phyloP scores from a whole-genome alignment of 1,139 yeast genomes.

The Candida sp. region DNA sequence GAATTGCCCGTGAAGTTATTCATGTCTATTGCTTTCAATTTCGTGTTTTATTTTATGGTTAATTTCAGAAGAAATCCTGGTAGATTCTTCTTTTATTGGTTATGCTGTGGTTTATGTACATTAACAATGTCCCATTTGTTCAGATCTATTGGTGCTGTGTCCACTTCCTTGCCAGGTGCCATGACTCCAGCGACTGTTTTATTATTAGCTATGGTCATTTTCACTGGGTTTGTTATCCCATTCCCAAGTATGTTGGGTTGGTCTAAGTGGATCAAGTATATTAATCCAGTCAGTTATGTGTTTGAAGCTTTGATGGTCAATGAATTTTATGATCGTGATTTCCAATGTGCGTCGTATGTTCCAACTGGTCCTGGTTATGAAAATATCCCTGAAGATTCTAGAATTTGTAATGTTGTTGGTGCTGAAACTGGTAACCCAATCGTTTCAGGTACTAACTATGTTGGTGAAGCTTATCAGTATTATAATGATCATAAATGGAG shows the following conservation, averaged over 20 bases:
- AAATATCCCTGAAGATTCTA: conserved; percentile 21
- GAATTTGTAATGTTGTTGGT: conserved; percentile 65
- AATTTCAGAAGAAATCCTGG: conserved; percentile 57
- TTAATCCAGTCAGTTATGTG: conserved; percentile 56
- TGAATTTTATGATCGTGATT: conserved; percentile 48
- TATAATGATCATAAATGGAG: conserved; percentile 71
- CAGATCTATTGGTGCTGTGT: conserved; percentile 56
- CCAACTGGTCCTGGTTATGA: conserved; percentile 52
- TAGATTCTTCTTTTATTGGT: conserved; percentile 53
- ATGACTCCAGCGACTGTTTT: conserved; percentile 59
- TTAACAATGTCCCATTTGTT: conserved; percentile 57
- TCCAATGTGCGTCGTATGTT: conserved; percentile 45
- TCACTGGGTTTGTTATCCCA: conserved; percentile 60
- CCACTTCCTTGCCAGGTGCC: conserved; percentile 55
- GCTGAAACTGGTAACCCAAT: conserved; percentile 50
- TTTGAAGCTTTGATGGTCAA: conserved; percentile 57
- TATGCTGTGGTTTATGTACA: conserved; percentile 39
- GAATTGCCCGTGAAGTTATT: conserved; percentile 54
- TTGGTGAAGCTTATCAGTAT: conserved; percentile 46
- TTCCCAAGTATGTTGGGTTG: conserved; percentile 58
- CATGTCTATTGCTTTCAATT: conserved; percentile 40
- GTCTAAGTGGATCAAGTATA: conserved; percentile 59
- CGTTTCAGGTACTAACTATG: conserved; percentile 60
- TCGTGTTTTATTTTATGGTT: conserved; percentile 57
- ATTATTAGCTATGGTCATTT: conserved; percentile 51